Evolutionary conservation across 352 stramenopile species (phyloP), one percentile per base, ranked within the genome.

Genomic region (Globisporangium orthogonon): DNA sequence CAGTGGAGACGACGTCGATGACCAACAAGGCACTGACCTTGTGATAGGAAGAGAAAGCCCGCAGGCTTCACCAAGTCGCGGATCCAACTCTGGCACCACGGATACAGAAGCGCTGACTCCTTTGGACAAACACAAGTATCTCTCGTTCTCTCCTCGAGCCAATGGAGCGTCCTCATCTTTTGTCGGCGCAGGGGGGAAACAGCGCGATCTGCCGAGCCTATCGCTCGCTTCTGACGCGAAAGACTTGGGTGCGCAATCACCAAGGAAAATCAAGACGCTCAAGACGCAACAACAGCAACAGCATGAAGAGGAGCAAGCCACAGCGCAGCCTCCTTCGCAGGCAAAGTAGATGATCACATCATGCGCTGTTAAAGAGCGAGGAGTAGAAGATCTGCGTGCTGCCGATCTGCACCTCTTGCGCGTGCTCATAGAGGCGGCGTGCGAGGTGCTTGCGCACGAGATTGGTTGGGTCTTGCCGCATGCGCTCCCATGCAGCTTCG

Each of bases 391-490:
- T 74, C 55, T 89, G 71, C 13, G 73, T 77, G 52, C 61, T 73
- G 7, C 74, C 81, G 52, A 91, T 78, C 50, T 87, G 74, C 17
- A 89, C 69, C 28, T 87, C 74, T 49, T 86, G 73, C 0, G 74
- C 64, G 41, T 85, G 78, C n/a, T 78, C 69, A 50, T 76, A 78
- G 7, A 88, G 54, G 3, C 53, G 46, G 4, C 39, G 77, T 11
- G 74, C 64, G 37, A 92, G 61, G 51, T 87, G 77, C 0, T 75
- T 64, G 1, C 78, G 67, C 33, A 92, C 67, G 23, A 89, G 58
- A 52, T 86, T 89, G 58, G 80, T 85, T 2, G 76, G 76, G 35
- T 89, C 78, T 46, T 89, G 80, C 0, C 80, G 78, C 71, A 85
- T 87, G 9, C 63, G 54, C 23, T 87, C 71, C 78, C 78, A 91